Conservation (phyloP, 2,329 filamentous ascomycete genomes). For the Penicillium capsulatum region DNA sequence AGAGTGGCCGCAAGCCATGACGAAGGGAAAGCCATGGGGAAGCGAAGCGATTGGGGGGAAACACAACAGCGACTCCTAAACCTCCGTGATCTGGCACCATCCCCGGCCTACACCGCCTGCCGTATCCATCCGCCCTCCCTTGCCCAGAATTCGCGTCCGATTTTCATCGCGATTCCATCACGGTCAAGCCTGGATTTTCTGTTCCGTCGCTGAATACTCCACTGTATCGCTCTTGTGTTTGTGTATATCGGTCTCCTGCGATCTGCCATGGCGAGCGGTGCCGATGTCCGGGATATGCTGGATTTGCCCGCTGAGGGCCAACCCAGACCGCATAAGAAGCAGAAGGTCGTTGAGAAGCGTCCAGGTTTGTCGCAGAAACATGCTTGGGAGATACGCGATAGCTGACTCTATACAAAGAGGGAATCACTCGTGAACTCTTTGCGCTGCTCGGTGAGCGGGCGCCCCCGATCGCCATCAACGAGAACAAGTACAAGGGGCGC, state of each 20-base stretch:
- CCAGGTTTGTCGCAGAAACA: conserved; percentile 44
- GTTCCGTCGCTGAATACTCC: background rate
- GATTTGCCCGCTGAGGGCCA: conserved; percentile 65
- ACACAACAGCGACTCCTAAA: conserved; percentile 10
- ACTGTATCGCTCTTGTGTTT: background rate
- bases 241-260: conserved; percentile 1
- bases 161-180: conserved; percentile 13
- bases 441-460: conserved; percentile 50
- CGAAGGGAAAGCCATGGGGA: conserved; percentile 28
- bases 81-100: conserved; percentile 25
- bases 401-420: conserved; percentile 34
- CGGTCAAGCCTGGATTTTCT: background rate
- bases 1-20: conserved; percentile 46
- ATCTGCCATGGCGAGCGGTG: conserved; percentile 62
- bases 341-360: conserved; percentile 60
- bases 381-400: background rate
- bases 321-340: conserved; percentile 66
- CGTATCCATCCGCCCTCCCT: conserved; percentile 20
- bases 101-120: conserved; percentile 21
- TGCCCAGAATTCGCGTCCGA: conserved; percentile 20
- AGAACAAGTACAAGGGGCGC: conserved; percentile 51
- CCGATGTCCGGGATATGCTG: conserved; percentile 84
- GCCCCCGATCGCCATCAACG: conserved; percentile 50
- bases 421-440: conserved; percentile 49
- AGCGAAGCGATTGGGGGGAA: conserved; percentile 24